phyloP scores from a whole-genome alignment of 495 filamentous ascomycete genomes.

The Penicillium mononematosum region DNA sequence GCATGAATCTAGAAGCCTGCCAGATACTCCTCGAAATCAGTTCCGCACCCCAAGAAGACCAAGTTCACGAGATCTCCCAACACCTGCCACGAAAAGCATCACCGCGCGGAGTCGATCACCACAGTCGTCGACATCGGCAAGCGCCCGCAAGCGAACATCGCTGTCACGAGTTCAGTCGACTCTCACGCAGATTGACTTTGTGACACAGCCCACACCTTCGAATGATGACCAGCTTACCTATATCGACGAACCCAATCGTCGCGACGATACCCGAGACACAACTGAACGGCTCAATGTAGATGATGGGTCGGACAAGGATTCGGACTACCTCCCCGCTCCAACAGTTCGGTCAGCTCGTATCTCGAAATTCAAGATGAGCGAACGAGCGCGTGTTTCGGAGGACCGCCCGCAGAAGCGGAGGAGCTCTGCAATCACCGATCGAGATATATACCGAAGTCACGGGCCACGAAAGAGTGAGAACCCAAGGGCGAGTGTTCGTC shows the following conservation, averaged over 20 bases:
- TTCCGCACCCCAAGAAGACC: slow-evolving; percentile 32
- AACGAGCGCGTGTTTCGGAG: neutral
- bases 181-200: slow-evolving; percentile 47
- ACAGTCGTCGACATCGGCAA: slow-evolving; percentile 22
- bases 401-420: slow-evolving; percentile 22
- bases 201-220: slow-evolving; percentile 25
- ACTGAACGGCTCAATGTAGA: slow-evolving; percentile 29
- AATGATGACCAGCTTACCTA: slow-evolving; percentile 39
- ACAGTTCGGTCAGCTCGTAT: slow-evolving; percentile 17
- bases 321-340: slow-evolving; percentile 24
- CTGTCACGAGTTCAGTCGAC: slow-evolving; percentile 35
- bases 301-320: slow-evolving; percentile 30
- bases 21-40: slow-evolving; percentile 21
- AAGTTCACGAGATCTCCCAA: slow-evolving; percentile 14
- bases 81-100: slow-evolving; percentile 23
- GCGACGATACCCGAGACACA: neutral
- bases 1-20: slow-evolving; percentile 15
- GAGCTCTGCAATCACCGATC: neutral
- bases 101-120: slow-evolving; percentile 24
- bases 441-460: slow-evolving; percentile 5
- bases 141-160: slow-evolving; percentile 24
- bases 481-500: slow-evolving; percentile 22
- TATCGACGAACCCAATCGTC: slow-evolving; percentile 18
- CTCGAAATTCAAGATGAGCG: slow-evolving; percentile 24
- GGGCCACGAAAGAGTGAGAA: slow-evolving; percentile 17